Base-by-base conservation (phyloP, 345 rosid species). In the Isatis tinctoria region DNA sequence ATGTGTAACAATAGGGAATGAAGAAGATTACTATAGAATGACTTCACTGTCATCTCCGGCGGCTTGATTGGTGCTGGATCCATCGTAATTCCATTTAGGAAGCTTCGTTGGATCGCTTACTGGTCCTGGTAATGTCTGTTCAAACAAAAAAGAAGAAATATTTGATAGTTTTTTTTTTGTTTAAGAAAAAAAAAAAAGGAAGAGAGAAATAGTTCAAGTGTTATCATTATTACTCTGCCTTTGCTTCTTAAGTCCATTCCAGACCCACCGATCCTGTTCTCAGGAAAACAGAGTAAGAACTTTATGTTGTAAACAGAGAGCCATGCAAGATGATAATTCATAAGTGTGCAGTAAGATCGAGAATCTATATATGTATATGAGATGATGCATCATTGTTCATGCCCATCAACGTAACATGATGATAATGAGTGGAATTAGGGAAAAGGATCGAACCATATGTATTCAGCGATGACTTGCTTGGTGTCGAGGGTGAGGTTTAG, bases 31-130 rank as follows among this genome's bases (percentile, higher is more conserved):
- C 99, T 87, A 94, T 72, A 94, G 72, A 80, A 91, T 94, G 75
- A 94, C 99, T 86, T 91, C 97, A 81, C 97, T 94, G 72, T 94
- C 96, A n/a, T 94, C 97, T 65, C 99, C 99, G 0, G 93, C 90
- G 8, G 97, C 98, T 80, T 93, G 98, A 75, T 87, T 91, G 0
- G 98, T 93, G 74, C 99, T 94, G 9, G 97, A 94, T 74, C 99
- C 97, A 60, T 94, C 99, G 67, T 87, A 94, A 79, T 94, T 94
- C 98, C 97, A 94, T 80, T 86, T 94, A 36, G 97, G 97, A 57
- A 94, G 96, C 80, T 95, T 96, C 3, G 96, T 82, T 18, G 96
- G 99, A 78, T 91, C 91, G 9, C 81, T 78, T 62, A 88, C 91
- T 48, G 97, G 93, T 85, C 86, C 88, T 72, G 95, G 58, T 56